A percentile compares a stretch with the other conserved stretches of the same genome.
phyloP scores from a whole-genome alignment of 1,139 yeast species.

The Sugiyamaella novakii region DNA sequence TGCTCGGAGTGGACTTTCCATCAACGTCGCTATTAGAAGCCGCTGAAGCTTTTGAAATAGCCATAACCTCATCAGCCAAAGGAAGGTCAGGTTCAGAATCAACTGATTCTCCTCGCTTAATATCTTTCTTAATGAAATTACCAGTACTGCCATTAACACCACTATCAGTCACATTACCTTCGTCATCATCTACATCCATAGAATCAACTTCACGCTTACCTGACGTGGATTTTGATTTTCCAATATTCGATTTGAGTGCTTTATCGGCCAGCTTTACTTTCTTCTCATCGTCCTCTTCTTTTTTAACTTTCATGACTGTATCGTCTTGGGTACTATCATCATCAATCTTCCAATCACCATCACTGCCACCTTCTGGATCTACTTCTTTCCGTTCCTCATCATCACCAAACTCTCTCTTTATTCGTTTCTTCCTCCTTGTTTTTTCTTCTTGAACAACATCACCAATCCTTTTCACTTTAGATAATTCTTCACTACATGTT shows the following conservation, averaged over 20 bases:
- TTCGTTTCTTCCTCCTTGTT: slow-evolving; percentile 7
- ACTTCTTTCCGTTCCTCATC: background rate
- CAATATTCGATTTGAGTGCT: background rate
- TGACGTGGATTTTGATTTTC: background rate
- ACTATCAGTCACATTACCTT: background rate
- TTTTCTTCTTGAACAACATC: slow-evolving; percentile 17
- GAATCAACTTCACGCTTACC: slow-evolving; percentile 12
- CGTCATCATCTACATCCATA: slow-evolving; percentile 18
- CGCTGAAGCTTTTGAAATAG: background rate
- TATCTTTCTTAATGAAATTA: background rate
- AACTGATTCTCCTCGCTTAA: slow-evolving; percentile 7
- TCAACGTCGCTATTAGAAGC: background rate
- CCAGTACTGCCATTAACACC: background rate
- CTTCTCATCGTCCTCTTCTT: slow-evolving; percentile 25
- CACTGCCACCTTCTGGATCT: background rate
- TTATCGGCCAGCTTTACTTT: slow-evolving; percentile 19
- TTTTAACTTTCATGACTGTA: slow-evolving; percentile 21
- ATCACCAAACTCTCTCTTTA: slow-evolving; percentile 11
- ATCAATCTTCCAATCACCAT: background rate
- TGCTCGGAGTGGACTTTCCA: background rate
- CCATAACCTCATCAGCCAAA: slow-evolving; percentile 10
- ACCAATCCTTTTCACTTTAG: slow-evolving; percentile 15
- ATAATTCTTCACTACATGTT: slow-evolving; percentile 16
- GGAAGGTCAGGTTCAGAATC: slow-evolving; percentile 17
- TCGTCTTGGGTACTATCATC: background rate